phyloP scores from a whole-genome alignment of 208 protist species.

The Crithidia mellificae region DNA sequence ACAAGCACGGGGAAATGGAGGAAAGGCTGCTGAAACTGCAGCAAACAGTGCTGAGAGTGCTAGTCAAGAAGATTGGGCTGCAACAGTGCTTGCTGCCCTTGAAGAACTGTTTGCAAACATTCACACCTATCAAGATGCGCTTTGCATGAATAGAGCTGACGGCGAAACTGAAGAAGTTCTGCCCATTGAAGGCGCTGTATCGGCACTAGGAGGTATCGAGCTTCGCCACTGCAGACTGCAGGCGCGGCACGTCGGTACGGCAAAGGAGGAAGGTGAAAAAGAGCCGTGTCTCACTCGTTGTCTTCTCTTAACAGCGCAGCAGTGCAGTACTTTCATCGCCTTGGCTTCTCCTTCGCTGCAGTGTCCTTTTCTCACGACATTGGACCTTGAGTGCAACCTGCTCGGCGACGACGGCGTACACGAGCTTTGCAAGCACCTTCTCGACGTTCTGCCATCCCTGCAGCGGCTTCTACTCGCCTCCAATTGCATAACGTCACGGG shows the following conservation, averaged over 20 bases:
- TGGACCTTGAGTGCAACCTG: constrained; percentile 45
- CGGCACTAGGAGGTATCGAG: constrained; percentile 13
- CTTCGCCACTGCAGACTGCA: constrained; percentile 26
- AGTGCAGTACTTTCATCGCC: constrained; percentile 7
- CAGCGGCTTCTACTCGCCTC: constrained; percentile 34
- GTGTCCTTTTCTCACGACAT: constrained; percentile 18
- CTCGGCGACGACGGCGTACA: constrained; percentile 29
- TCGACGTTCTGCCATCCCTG: constrained; percentile 20
- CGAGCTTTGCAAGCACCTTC: constrained; percentile 18
- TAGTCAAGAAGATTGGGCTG: neutral
- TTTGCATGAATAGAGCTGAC: neutral
- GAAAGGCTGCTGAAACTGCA: constrained; percentile 5
- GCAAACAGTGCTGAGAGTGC: neutral
- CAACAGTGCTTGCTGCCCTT: neutral
- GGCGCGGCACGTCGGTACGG: constrained; percentile 12
- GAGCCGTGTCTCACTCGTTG: neutral
- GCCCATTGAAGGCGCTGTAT: neutral
- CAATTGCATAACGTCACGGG: constrained; percentile 16
- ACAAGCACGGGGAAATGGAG: no score
- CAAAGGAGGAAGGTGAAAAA: no score
- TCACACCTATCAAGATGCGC: neutral
- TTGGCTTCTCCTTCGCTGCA: neutral
- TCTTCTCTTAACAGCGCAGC: constrained; percentile 3
- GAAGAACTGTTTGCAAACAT: neutral
- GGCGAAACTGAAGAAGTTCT: neutral